Percentiles rank a stretch among this genome's conserved stretches.
phyloP scores from a whole-genome alignment of 2,329 filamentous ascomycete species.

The Orbilia brochopaga region DNA sequence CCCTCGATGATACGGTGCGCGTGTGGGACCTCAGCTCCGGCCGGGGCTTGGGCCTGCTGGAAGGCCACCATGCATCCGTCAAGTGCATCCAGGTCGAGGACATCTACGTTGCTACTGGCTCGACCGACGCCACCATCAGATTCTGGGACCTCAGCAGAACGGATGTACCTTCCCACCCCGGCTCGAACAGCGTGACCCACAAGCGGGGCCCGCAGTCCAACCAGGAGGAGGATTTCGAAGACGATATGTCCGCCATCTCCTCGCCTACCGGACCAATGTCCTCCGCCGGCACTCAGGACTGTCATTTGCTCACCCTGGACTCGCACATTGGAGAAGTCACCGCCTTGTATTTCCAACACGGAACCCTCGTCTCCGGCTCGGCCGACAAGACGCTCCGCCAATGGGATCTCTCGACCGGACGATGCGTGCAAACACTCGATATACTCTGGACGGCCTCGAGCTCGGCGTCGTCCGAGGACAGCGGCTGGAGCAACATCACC shows the following conservation, averaged over 20 bases:
- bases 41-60: slow-evolving; percentile 85
- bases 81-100: slow-evolving; percentile 91
- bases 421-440: slow-evolving; percentile 95
- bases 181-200: slow-evolving; percentile 55
- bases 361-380: slow-evolving; percentile 91
- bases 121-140: slow-evolving; percentile 90
- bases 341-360: slow-evolving; percentile 84
- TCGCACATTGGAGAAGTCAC: slow-evolving; percentile 95
- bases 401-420: slow-evolving; percentile 97
- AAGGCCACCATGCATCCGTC: slow-evolving; percentile 94
- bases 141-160: slow-evolving; percentile 93
- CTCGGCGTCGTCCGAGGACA: slow-evolving; percentile 68
- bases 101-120: slow-evolving; percentile 92
- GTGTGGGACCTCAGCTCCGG: slow-evolving; percentile 97
- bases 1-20: slow-evolving; percentile 88
- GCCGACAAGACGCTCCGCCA: slow-evolving; percentile 96
- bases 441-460: slow-evolving; percentile 95
- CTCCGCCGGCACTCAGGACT: slow-evolving; percentile 80
- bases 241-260: slow-evolving; percentile 56
- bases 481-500: slow-evolving; percentile 64
- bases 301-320: slow-evolving; percentile 83
- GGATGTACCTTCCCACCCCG: slow-evolving; percentile 58
- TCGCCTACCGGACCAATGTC: slow-evolving; percentile 39
- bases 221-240: slow-evolving; percentile 61
- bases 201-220: slow-evolving; percentile 60